Base-by-base conservation (phyloP, 768 basidiomycete species). In the Suillus fuscotomentosus region DNA sequence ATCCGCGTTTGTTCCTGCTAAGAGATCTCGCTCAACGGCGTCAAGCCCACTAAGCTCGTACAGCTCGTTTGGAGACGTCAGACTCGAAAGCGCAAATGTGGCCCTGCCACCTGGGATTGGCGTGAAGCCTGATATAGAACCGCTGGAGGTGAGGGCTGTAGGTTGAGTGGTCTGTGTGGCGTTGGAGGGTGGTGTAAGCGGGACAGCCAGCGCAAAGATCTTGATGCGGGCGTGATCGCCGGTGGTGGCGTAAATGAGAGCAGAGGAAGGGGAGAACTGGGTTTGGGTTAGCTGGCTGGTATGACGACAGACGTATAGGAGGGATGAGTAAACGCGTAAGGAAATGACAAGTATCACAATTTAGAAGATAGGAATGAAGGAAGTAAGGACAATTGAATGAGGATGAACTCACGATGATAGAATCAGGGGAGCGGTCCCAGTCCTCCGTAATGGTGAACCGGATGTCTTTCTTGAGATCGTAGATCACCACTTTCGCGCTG, bases 351-450 rank as follows among this genome's bases (percentile, higher is more conserved):
- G 43, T 1, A 60, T 27, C 15, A n/a, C 24, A 7, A 60, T 17
- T 14, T 17, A 17, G n/a, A 14, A 27, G n/a, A 56, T 15, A 39
- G 36, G 11, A 24, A 22, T 9, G 38, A 39, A 38, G 14, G 38
- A 38, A 22, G 54, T 20, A 39, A 17, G 56, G 11, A 20, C 4
- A 4, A 39, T 5, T 24, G 17, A 31, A 47, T 24, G 10, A 38
- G n/a, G 31, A 14, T 57, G 5, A 50, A 45, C 48, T 10, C 55
- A 17, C 36, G n/a, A 38, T 38, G 8, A 9, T 63, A 20, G 54
- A n/a, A 67, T 80, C 83, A 0, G 91, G 87, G 39, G 91, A 92
- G 31, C 92, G 86, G 73, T 97, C 94, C 96, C 95, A 99, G 45
- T 81, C 71, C 69, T 92, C 88, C 0, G 93, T 92, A 60, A 94